A percentile compares a stretch with the other conserved stretches of the same genome.
These are phyloP conservation scores for Hymenoscyphus linearis DNA, from an alignment of 2,329 filamentous ascomycete species.

Conservation along the genomic window DNA sequence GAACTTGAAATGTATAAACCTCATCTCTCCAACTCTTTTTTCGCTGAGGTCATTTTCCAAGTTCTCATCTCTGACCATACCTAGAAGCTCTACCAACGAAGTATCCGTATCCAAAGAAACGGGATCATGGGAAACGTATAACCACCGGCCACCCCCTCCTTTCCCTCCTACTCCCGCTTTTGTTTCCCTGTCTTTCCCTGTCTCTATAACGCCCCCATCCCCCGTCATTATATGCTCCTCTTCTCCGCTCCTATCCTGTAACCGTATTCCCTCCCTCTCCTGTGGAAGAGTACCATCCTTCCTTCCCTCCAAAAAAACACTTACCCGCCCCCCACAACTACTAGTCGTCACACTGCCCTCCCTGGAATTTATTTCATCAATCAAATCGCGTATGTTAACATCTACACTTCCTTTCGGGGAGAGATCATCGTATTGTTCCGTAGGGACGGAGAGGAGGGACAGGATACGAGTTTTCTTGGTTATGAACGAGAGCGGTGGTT, in stretches of 20 bases:
- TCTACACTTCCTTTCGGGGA: conserved; percentile 90
- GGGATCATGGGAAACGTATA: conserved; percentile 82
- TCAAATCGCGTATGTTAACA: conserved; percentile 68
- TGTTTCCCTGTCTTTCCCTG: conserved; percentile 1
- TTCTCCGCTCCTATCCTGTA: conserved; percentile 5
- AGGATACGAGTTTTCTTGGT: conserved; percentile 70
- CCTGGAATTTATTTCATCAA: conserved; percentile 69
- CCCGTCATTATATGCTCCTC: background rate
- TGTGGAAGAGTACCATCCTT: conserved; percentile 39
- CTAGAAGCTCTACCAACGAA: conserved; percentile 33
- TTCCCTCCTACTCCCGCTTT: conserved; percentile 71
- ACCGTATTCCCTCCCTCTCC: conserved; percentile 2
- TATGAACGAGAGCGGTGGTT: conserved; percentile 39
- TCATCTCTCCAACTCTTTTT: conserved; percentile 16
- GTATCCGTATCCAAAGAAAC: conserved; percentile 35
- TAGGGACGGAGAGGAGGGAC: conserved; percentile 60
- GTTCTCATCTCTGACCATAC: conserved; percentile 33
- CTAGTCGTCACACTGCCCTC: conserved; percentile 84
- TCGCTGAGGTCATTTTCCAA: background rate
- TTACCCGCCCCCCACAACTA: conserved; percentile 83
- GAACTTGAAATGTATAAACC: conserved; percentile 80
- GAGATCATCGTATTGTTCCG: conserved; percentile 69
- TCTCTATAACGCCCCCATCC: conserved; percentile 9
- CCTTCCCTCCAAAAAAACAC: conserved; percentile 79
- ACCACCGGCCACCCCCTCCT: conserved; percentile 76